Conservation (phyloP, 108 stramenopile species). For the Bacterosira constricta region DNA sequence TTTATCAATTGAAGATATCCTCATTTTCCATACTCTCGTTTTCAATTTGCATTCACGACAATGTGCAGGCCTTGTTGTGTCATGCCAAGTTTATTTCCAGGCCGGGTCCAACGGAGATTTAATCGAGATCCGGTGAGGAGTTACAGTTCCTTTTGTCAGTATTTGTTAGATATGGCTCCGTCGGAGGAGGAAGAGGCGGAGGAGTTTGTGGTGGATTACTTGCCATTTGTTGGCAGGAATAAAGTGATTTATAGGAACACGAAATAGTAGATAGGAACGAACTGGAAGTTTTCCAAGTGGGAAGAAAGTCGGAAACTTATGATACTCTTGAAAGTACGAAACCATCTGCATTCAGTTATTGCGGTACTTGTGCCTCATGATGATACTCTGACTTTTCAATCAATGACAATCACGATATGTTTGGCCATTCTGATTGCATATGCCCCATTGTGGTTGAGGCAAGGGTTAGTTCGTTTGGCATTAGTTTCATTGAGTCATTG, state of each 20-base stretch:
- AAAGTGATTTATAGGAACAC: conserved; percentile 51
- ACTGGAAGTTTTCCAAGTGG: too few relatives aligned
- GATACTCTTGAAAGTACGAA: too few relatives aligned
- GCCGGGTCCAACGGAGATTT: conserved; percentile 13
- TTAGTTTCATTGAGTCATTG: too few relatives aligned
- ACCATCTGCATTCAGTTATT: too few relatives aligned
- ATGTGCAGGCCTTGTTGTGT: conserved; percentile 46
- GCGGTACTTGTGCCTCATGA: too few relatives aligned
- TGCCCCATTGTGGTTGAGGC: too few relatives aligned
- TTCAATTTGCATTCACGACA: not conserved
- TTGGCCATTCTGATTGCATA: too few relatives aligned
- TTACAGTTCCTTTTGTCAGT: conserved; percentile 59
- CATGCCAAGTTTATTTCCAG: conserved; percentile 52
- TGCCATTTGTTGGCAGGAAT: conserved; percentile 65
- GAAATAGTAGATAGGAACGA: not conserved
- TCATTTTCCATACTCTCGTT: not conserved
- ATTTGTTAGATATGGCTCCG: conserved; percentile 60
- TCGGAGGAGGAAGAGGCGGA: conserved; percentile 13
- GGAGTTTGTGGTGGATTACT: conserved; percentile 45
- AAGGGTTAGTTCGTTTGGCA: too few relatives aligned
- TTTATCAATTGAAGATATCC: not conserved
- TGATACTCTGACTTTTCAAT: too few relatives aligned
- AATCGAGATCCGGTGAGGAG: conserved; percentile 43
- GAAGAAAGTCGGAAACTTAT: too few relatives aligned
- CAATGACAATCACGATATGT: too few relatives aligned